Evolutionary conservation across 2,329 filamentous ascomycete species (phyloP), one percentile per base, ranked within the genome.

Genomic region (Blumeria graminis): DNA sequence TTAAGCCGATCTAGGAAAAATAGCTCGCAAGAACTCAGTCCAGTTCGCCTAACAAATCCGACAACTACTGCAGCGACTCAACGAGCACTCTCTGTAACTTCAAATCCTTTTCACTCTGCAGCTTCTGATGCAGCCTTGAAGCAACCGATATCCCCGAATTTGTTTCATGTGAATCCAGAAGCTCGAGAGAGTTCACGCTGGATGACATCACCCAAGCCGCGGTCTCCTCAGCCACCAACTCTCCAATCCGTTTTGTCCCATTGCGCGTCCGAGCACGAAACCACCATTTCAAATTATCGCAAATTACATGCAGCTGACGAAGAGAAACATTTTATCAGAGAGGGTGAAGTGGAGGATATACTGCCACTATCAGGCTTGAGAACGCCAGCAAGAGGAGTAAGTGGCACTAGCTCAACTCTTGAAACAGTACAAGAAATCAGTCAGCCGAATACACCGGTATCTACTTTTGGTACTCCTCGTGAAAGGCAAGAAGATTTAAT

Each of bases 361-460:
- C 56, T 61, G 55, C 56, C 57, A 53, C 54, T 58, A 58, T 56
- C 61, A 51, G 78, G 78, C 54, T 71, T 77, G 70, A 71, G 75
- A 65, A 78, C 80, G 16, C 78, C 80, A 22, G 75, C 73, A 36
- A 75, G 81, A 61, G 77, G 75, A 58, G 72, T 75, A 55, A 79
- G 74, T 65, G 76, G 74, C 57, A 76, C 74, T 55, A 76, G 72
- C 38, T 75, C 81, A 53, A 78, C 78, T 52, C 71, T 95, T 57
- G 90, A 94, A 69, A 95, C 92, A 0, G 90, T 96, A 14, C 84
- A 94, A 66, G 90, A 95, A 72, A 81, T 84, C 56, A 92, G 86
- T 69, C 77, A 86, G 58, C 80, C 83, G 46, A 81, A 79, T 54
- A 85, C 84, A 0, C 84, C 86, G 13, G 72, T 71, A 13, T 71